These are phyloP conservation scores for Prunus salicina DNA, from an alignment of 306 rosid genomes.

Conservation along the genomic window DNA sequence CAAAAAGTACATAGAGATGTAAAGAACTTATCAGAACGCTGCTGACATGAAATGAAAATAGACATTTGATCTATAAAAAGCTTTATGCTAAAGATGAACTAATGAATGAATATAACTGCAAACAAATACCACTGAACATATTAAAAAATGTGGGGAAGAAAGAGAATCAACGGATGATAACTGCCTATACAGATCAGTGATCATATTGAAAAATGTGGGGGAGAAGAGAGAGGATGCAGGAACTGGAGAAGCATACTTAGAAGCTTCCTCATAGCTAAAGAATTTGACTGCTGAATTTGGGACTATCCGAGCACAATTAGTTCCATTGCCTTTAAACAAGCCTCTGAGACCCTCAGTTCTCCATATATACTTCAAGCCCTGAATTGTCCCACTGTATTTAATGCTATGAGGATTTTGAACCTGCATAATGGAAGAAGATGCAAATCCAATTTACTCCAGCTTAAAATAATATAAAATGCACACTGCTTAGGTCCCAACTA, in stretches of 20 bases:
- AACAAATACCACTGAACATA: background rate
- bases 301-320: conserved; percentile 70
- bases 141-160: background rate
- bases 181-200: background rate
- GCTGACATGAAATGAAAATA: conserved; percentile 3
- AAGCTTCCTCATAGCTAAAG: conserved; percentile 67
- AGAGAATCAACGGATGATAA: background rate
- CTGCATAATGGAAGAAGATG: conserved; percentile 29
- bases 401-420: conserved; percentile 51
- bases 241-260: conserved; percentile 38
- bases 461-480: background rate
- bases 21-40: background rate
- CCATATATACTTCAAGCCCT: conserved; percentile 65
- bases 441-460: conserved; percentile 23
- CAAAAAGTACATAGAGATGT: conserved; percentile 8
- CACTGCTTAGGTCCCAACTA: background rate
- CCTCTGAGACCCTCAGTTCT: conserved; percentile 58
- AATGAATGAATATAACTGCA: background rate
- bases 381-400: conserved; percentile 58
- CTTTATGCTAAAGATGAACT: background rate
- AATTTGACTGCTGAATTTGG: conserved; percentile 77
- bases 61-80: background rate
- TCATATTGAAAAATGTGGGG: background rate
- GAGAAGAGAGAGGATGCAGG: background rate
- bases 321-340: conserved; percentile 72